Evolutionary conservation across 108 stramenopile species (phyloP), one percentile per base, ranked within the genome.

Genomic region (Fistulifera pelliculosa): DNA sequence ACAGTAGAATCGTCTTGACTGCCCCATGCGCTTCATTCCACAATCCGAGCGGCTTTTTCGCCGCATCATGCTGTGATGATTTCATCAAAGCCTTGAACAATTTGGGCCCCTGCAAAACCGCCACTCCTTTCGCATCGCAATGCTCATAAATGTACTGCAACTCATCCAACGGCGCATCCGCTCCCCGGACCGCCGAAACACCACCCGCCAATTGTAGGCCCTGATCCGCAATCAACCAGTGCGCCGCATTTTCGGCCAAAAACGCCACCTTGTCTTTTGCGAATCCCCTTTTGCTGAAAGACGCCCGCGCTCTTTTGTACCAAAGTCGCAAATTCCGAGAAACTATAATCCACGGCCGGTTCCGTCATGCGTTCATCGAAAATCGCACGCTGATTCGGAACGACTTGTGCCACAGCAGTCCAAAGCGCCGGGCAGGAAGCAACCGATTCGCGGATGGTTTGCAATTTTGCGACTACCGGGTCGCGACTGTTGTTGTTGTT

Each of bases 141-240:
- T 93, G 91, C 61, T 93, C 87, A 56, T 93, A 93, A 48, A 93
- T 86, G 47, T 93, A 93, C 45, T 83, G 71, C 68, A 93, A 62
- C 55, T 93, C 91, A 25, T 86, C 87, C 18, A 75, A 25, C 0
- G 87, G 85, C 0, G 91, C 91, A 69, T 93, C 91, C 2, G 91
- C 87, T 27, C 91, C 91, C 38, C 91, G 73, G 12, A 93, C 91
- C n/a, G 91, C 87, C 15, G 80, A 79, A 11, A 69, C 77, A 7
- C 81, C 91, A 14, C 86, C 87, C 6, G 77, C 75, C 19, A 69
- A 45, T 65, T 89, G 87, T 50, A 93, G 77, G 5, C 81, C 85
- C 59, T 93, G 91, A 75, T 93, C 91, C 2, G 69, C 74, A 49
- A 88, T 66, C 15, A 93, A 69, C 91, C 91, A 93, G 41, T 61